Conservation (phyloP, 2,329 filamentous ascomycete species). For the Tolypocladium album region DNA sequence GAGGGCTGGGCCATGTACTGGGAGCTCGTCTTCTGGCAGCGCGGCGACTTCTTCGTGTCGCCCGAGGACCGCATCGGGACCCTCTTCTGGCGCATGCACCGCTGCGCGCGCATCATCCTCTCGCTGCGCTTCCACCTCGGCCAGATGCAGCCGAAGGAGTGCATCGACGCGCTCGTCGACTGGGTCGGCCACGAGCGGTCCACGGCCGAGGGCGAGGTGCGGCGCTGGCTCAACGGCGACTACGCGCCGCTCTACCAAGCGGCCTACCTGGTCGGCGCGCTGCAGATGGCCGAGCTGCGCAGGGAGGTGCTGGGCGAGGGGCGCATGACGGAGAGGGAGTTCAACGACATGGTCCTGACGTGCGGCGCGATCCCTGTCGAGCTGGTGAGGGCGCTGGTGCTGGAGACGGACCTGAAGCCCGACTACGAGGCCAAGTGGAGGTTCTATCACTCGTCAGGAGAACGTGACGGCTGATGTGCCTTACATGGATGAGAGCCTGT, state of each 20-base stretch:
- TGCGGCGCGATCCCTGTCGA: constrained; percentile 45
- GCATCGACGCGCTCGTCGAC: constrained; percentile 44
- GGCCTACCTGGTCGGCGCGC: constrained; percentile 47
- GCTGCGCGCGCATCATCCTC: constrained; percentile 48
- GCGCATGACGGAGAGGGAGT: constrained; percentile 36
- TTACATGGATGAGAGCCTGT: background rate
- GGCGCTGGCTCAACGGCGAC: constrained; percentile 42
- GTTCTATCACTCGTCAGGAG: constrained; percentile 26
- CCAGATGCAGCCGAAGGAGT: constrained; percentile 39
- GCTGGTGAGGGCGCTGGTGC: constrained; percentile 37
- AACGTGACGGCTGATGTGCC: background rate
- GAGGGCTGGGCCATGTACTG: constrained; percentile 54
- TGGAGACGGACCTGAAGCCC: constrained; percentile 25
- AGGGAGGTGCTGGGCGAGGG: constrained; percentile 31
- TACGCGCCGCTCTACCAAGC: constrained; percentile 49
- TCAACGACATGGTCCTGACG: constrained; percentile 41
- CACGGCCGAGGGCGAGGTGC: constrained; percentile 50
- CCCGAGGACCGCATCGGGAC: constrained; percentile 45
- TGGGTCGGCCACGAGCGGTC: constrained; percentile 47
- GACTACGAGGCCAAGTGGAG: constrained; percentile 38
- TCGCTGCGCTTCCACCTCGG: constrained; percentile 48
- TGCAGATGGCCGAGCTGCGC: constrained; percentile 42
- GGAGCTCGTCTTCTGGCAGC: constrained; percentile 48
- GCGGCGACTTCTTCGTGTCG: constrained; percentile 36
- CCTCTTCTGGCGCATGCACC: constrained; percentile 53